A percentile compares a stretch with the other conserved stretches of the same genome.
These are phyloP conservation scores for Cystobasidium tubakii DNA, from an alignment of 768 basidiomycete genomes.

Conservation along the genomic window DNA sequence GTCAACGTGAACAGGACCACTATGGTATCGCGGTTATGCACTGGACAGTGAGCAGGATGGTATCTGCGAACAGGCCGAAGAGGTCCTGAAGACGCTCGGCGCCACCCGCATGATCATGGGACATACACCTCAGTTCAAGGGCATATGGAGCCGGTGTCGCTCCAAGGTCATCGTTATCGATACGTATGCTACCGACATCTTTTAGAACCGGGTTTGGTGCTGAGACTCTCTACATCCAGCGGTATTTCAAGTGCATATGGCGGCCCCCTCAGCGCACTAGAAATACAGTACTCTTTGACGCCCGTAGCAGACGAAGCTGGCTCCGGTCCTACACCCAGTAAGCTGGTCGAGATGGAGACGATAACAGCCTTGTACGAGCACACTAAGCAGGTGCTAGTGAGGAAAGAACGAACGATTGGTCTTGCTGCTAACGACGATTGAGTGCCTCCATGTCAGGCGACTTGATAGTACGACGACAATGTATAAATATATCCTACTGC, in stretches of 20 bases:
- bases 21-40: constrained; percentile 96
- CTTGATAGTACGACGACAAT: constrained; percentile 16
- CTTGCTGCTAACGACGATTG: neutral
- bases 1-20: constrained; percentile 49
- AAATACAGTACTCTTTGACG: constrained; percentile 61
- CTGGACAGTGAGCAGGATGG: constrained; percentile 62
- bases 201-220: neutral
- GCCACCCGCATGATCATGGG: constrained; percentile 90
- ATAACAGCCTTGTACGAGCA: constrained; percentile 36
- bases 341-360: constrained; percentile 28
- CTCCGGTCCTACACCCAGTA: neutral
- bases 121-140: constrained; percentile 87
- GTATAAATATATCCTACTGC: neutral
- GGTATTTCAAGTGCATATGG: constrained; percentile 63
- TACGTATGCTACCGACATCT: constrained; percentile 52
- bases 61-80: constrained; percentile 64
- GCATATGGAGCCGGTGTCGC: constrained; percentile 75
- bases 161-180: constrained; percentile 96
- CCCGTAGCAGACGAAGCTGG: neutral
- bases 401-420: constrained; percentile 22
- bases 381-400: constrained; percentile 26
- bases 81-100: constrained; percentile 66
- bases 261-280: constrained; percentile 81
- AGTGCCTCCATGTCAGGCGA: neutral
- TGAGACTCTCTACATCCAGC: constrained; percentile 18